phyloP scores from a whole-genome alignment of 805 yeast genomes.

The Kluyveromyces nonfermentans region DNA sequence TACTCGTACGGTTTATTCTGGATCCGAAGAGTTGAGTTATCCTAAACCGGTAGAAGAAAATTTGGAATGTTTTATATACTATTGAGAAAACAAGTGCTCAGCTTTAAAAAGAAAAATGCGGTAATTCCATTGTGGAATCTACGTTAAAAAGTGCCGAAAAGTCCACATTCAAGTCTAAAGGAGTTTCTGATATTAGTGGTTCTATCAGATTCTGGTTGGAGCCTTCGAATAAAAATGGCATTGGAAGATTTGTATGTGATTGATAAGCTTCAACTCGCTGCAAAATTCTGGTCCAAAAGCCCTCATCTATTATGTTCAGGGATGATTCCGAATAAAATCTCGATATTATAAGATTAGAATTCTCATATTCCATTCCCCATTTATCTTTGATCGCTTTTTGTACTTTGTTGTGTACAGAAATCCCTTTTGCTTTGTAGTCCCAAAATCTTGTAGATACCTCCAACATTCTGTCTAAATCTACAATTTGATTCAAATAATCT shows the following conservation, averaged over 20 bases:
- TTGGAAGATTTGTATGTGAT: background rate
- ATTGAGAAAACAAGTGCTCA: background rate
- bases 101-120: background rate
- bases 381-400: background rate
- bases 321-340: slow-evolving; percentile 1
- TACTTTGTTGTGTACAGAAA: background rate
- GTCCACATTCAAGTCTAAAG: background rate
- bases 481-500: slow-evolving; percentile 4
- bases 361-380: slow-evolving; percentile 5
- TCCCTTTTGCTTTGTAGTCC: slow-evolving; percentile 3
- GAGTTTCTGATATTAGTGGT: background rate
- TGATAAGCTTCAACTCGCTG: background rate
- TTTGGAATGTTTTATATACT: background rate
- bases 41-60: background rate
- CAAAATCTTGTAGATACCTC: slow-evolving; percentile 6
- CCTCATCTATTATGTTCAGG: background rate
- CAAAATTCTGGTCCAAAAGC: background rate
- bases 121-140: background rate
- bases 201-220: background rate
- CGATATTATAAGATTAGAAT: slow-evolving; percentile 2
- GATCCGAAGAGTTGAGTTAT: background rate
- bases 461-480: slow-evolving; percentile 1
- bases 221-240: background rate
- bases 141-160: slow-evolving; percentile 1
- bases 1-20: no score